These are phyloP conservation scores for Penicillium bovifimosum DNA, from an alignment of 495 filamentous ascomycete species.

Conservation along the genomic window DNA sequence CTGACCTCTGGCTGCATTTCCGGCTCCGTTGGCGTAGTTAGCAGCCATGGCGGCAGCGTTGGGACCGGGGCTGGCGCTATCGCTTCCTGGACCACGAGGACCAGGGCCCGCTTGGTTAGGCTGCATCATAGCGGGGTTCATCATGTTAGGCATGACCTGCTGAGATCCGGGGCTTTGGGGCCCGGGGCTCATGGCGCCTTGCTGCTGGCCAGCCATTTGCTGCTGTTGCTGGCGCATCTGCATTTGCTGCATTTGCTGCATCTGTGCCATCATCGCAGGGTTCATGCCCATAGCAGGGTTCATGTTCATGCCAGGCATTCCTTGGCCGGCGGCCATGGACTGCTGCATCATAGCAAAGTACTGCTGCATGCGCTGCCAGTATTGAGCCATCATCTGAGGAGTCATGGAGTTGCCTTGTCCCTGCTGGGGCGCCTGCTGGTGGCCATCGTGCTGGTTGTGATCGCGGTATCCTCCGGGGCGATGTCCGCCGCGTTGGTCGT, in stretches of 20 bases:
- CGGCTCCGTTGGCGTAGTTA: slow-evolving; percentile 21
- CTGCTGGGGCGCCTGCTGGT: slow-evolving; percentile 46
- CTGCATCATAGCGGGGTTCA: slow-evolving; percentile 71
- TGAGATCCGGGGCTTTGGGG: slow-evolving; percentile 41
- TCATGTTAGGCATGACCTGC: slow-evolving; percentile 41
- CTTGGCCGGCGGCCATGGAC: slow-evolving; percentile 48
- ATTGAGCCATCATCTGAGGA: slow-evolving; percentile 95
- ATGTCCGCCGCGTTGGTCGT: slow-evolving; percentile 54
- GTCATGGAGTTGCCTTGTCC: slow-evolving; percentile 62
- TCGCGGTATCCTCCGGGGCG: slow-evolving; percentile 55
- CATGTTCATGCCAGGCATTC: slow-evolving; percentile 57
- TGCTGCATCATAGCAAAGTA: slow-evolving; percentile 95
- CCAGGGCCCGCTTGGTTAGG: slow-evolving; percentile 34
- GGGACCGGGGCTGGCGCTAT: slow-evolving; percentile 11
- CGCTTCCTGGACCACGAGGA: slow-evolving; percentile 12
- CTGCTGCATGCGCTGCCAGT: slow-evolving; percentile 95
- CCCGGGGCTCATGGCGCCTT: slow-evolving; percentile 43
- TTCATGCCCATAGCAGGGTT: slow-evolving; percentile 74
- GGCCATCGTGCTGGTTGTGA: slow-evolving; percentile 40
- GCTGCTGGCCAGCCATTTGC: slow-evolving; percentile 45
- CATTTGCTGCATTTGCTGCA: slow-evolving; percentile 66
- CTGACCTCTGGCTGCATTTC: slow-evolving; percentile 11
- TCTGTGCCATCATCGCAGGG: slow-evolving; percentile 75
- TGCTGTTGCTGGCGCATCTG: slow-evolving; percentile 36
- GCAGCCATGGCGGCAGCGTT: slow-evolving; percentile 8